phyloP scores from a whole-genome alignment of 2,329 filamentous ascomycete genomes.

The Volutella citrinella region DNA sequence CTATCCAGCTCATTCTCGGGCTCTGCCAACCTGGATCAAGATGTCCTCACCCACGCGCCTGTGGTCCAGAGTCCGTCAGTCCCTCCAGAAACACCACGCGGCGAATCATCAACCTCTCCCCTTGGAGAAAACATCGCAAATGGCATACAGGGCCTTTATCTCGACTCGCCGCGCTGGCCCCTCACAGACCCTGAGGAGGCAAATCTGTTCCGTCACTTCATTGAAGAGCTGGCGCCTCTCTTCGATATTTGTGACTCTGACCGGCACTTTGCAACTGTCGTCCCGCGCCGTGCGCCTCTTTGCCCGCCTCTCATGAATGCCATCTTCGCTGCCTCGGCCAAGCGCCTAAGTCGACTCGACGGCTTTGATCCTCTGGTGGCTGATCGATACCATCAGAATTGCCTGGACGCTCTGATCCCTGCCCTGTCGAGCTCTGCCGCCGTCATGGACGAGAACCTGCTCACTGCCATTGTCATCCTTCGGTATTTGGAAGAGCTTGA shows the following conservation, averaged over 20 bases:
- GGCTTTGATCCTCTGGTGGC: conserved; percentile 21
- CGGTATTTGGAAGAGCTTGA: conserved; percentile 28
- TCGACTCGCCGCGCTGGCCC: conserved; percentile 20
- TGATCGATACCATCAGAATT: conserved; percentile 26
- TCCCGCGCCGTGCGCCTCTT: conserved; percentile 23
- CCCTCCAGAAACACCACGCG: conserved; percentile 8
- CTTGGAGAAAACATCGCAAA: conserved; percentile 14
- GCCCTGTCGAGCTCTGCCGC: conserved; percentile 23
- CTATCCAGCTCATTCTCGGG: too few relatives aligned
- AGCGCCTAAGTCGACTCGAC: conserved; percentile 18
- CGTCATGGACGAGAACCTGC: conserved; percentile 27
- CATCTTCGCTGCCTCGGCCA: conserved; percentile 26
- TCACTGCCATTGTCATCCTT: conserved; percentile 28
- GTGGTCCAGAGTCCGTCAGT: too few relatives aligned
- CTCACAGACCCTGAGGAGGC: conserved; percentile 23
- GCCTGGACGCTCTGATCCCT: conserved; percentile 25
- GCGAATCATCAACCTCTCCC: conserved; percentile 4
- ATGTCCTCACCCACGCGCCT: too few relatives aligned
- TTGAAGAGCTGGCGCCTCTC: conserved; percentile 23
- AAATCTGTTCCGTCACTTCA: conserved; percentile 25
- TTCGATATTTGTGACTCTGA: conserved; percentile 28
- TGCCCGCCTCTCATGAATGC: conserved; percentile 28
- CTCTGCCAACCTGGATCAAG: too few relatives aligned
- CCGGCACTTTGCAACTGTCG: conserved; percentile 26
- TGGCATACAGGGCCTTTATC: conserved; percentile 20